Percentiles rank a stretch among this genome's conserved stretches.
Conservation (phyloP, 768 basidiomycete genomes). For the Russula sp. region DNA sequence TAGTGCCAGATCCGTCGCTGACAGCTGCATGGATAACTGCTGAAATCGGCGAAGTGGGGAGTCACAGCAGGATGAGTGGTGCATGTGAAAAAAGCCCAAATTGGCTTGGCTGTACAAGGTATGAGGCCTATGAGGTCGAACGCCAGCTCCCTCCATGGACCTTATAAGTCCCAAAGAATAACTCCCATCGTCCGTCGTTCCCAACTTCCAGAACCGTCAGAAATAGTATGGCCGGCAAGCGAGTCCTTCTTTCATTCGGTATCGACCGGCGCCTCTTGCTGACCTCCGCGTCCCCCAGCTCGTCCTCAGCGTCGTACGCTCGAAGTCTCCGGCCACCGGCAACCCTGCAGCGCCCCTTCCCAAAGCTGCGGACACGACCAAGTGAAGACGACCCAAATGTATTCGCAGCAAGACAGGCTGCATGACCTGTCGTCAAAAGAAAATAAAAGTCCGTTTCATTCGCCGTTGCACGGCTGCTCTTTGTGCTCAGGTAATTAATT, state of each 20-base stretch:
- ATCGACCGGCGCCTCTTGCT: neutral
- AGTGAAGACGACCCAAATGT: slow-evolving; percentile 86
- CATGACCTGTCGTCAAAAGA: slow-evolving; percentile 88
- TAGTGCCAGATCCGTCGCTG: no score
- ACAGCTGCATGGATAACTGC: no score
- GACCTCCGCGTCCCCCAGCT: slow-evolving; percentile 30
- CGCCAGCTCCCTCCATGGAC: slow-evolving; percentile 30
- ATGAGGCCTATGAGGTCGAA: slow-evolving; percentile 23
- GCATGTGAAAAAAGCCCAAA: no score
- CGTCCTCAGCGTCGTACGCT: slow-evolving; percentile 33
- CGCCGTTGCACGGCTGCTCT: neutral
- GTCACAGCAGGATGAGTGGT: no score
- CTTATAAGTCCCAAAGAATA: slow-evolving; percentile 35
- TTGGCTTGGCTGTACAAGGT: no score
- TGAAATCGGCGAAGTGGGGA: no score
- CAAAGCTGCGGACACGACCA: slow-evolving; percentile 48
- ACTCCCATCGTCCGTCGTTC: slow-evolving; percentile 33
- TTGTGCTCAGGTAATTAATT: neutral
- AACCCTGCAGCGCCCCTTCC: slow-evolving; percentile 47
- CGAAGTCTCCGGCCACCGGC: slow-evolving; percentile 37
- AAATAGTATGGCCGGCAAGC: slow-evolving; percentile 39
- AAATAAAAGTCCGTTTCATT: slow-evolving; percentile 72
- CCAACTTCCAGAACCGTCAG: slow-evolving; percentile 33
- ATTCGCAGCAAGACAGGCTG: slow-evolving; percentile 94
- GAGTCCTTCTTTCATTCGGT: slow-evolving; percentile 29